phyloP scores from a whole-genome alignment of 176 grass and related monocot species.

The Microstegium vimineum region DNA sequence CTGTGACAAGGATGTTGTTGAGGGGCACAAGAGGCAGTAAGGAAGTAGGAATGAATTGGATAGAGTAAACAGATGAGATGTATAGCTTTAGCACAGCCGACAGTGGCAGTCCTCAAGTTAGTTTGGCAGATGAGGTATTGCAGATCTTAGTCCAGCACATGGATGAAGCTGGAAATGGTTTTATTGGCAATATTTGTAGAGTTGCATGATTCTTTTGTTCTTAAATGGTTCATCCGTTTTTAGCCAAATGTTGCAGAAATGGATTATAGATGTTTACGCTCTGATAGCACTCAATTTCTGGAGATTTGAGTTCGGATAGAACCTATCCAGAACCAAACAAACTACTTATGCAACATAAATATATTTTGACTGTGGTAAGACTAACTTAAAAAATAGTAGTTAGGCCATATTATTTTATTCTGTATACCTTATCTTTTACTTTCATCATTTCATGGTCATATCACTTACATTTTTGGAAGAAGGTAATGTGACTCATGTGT shows the following conservation, averaged over 20 bases:
- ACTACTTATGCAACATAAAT: not conserved
- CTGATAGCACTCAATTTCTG: not conserved
- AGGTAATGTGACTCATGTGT: not conserved
- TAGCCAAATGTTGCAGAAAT: not conserved
- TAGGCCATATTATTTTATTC: not conserved
- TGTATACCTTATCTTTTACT: not conserved
- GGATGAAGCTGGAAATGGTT: constrained; percentile 30
- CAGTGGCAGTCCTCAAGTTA: constrained; percentile 40
- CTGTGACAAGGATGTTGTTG: constrained; percentile 34
- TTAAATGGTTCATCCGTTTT: not conserved
- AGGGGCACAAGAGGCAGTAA: constrained; percentile 45
- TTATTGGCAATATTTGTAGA: not conserved
- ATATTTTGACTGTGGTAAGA: not conserved
- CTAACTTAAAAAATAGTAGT: not conserved
- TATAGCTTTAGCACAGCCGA: constrained; percentile 50
- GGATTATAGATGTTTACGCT: not conserved
- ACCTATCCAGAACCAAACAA: constrained; percentile 16
- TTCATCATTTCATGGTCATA: not conserved
- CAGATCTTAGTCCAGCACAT: constrained; percentile 46
- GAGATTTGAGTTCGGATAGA: not conserved
- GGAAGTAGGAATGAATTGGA: constrained; percentile 49
- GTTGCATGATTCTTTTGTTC: constrained; percentile 15
- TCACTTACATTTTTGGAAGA: not conserved
- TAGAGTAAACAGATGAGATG: constrained; percentile 41
- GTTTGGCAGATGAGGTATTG: constrained; percentile 38